Base-by-base conservation (phyloP, 1,284 basidiomycete species). In the Microbotryum silenes-acaulis region DNA sequence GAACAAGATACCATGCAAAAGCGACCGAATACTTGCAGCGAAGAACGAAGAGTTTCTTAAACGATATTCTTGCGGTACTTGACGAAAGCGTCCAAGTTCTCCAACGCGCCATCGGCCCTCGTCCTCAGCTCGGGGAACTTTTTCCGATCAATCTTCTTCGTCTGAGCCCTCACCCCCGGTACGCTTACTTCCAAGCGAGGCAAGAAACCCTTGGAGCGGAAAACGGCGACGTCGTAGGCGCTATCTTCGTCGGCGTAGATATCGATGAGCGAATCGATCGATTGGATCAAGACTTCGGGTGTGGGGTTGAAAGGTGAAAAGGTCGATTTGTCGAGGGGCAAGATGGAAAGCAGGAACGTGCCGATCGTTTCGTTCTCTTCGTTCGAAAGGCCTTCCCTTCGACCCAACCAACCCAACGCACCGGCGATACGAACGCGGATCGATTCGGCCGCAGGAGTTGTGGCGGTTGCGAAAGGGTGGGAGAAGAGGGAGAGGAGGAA, bases 201-300 rank as follows among this genome's bases (percentile, higher is more conserved):
- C 7, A 86, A 74, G 78, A 75, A 87, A 60, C 72, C 81, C 74
- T 68, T 81, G 51, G 83, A 74, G 20, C 84, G 80, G 78, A 97
- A 97, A 14, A 78, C 79, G 68, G 86, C 87, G 61, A 81, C 70
- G 75, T 98, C 93, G 74, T 89, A 96, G 0, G 85, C 80, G 54
- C 84, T 76, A 10, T 77, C 81, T 75, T 98, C 96, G 77, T 98
- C 94, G 2, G 92, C 90, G 75, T 89, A 98, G 55, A 94, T 87
- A 75, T 97, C 94, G 67, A 97, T 90, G 54, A 97, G 75, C 29
- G 88, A 89, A 45, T 94, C 92, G 37, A 86, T 78, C 1, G 85
- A 83, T 70, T 94, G 90, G 21, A 97, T 80, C 60, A 88, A 79
- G 0, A 86, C 80, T 72, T 97, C 92, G 3, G 84, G 80, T 51